Conservation (phyloP, 805 yeast species). For the Debaryomyces hansenii region DNA sequence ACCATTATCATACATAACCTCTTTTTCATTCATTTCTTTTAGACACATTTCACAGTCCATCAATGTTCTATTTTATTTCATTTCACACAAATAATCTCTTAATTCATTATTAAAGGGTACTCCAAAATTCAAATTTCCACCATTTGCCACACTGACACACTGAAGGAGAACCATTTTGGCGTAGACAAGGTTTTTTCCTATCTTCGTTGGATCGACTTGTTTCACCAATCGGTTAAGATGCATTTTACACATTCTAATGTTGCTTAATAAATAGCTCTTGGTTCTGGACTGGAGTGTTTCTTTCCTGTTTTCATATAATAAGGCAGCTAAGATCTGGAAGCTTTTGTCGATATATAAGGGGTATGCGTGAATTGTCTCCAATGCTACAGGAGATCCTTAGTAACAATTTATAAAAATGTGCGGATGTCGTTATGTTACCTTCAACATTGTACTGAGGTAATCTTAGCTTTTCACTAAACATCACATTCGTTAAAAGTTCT, state of each 20-base stretch:
- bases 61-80: neutral
- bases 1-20: neutral
- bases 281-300: neutral
- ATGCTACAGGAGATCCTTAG: neutral
- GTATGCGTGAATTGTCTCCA: neutral
- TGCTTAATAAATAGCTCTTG: neutral
- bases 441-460: neutral
- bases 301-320: neutral
- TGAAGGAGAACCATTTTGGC: neutral
- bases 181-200: neutral
- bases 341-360: neutral
- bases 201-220: neutral
- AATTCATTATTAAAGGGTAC: neutral
- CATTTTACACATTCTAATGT: neutral
- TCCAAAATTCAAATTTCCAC: neutral
- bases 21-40: neutral
- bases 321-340: neutral
- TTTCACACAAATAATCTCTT: neutral
- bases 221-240: neutral
- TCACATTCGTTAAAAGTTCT: neutral
- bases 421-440: neutral
- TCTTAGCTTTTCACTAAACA: neutral
- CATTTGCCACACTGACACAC: neutral
- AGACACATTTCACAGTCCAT: neutral
- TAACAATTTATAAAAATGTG: neutral